Percentiles rank a stretch among this genome's conserved stretches.
Conservation (phyloP, 148 eudicot species). For the Amaranthus cruentus region DNA sequence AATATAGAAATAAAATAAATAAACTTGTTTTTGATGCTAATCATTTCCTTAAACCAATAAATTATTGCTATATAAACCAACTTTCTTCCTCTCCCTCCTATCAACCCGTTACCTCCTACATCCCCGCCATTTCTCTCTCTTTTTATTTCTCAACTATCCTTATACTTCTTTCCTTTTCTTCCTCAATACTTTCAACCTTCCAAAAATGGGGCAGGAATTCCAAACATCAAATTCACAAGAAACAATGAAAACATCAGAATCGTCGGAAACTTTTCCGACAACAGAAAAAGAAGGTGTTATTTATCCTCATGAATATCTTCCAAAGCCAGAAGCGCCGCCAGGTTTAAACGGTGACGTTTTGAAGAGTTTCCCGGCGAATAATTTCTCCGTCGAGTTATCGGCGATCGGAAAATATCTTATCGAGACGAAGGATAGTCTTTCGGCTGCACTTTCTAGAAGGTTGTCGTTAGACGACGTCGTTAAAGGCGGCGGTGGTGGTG, state of each 20-base stretch:
- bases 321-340: constrained; percentile 59
- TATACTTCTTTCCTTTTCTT: background rate
- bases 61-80: constrained; percentile 2
- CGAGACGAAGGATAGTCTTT: constrained; percentile 54
- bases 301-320: constrained; percentile 49
- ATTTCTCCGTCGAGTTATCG: constrained; percentile 32
- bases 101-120: constrained; percentile 22
- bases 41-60: background rate
- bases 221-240: background rate
- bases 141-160: background rate
- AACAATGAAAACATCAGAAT: background rate
- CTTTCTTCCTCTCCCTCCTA: background rate
- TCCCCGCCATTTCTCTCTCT: constrained; percentile 23
- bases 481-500: constrained; percentile 25
- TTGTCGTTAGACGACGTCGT: constrained; percentile 20
- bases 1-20: no score
- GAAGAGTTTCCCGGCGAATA: constrained; percentile 20
- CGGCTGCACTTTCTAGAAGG: constrained; percentile 49
- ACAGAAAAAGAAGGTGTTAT: constrained; percentile 13
- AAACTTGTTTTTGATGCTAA: background rate
- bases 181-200: background rate
- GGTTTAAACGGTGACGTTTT: constrained; percentile 27
- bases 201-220: constrained; percentile 17
- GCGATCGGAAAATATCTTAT: constrained; percentile 60
- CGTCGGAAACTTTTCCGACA: background rate